Base-by-base conservation (phyloP, 306 rosid species). In the Aeschynomene evenia region DNA sequence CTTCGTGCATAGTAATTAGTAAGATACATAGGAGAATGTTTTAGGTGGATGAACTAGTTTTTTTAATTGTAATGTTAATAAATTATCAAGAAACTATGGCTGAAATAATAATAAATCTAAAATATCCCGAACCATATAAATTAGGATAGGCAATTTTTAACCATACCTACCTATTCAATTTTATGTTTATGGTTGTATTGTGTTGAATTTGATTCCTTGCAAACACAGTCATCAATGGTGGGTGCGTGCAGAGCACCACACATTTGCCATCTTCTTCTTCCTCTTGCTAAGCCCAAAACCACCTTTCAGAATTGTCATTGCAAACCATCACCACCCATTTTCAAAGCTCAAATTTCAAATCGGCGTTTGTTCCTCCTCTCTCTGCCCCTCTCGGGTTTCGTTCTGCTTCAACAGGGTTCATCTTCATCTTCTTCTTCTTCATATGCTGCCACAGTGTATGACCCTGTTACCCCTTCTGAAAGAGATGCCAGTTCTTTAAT, bases 321-420 rank as follows among this genome's bases (percentile, higher is more conserved):
- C 42, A 77, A 65, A 70, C 7, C 63, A 63, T 29, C 76, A 60
- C 21, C 34, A 21, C 46, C 86, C 56, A 46, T 64, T 50, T 52
- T 63, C 58, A 77, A 36, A 63, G 45, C 60, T 56, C 81, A 63
- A 57, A 45, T 73, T 56, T 53, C 79, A 13, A 80, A 37, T 4
- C 77, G 95, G 75, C 90, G 89, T 13, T 49, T 76, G 70, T 65
- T 91, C 64, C 85, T 88, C 71, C 72, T 88, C 37, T 80, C 90
- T 46, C 75, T 87, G 5, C 88, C 86, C n/a, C 65, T 79, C 0
- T 69, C 87, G 6, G 37, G 63, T 66, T 48, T 71, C 60, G 70
- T 86, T 76, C 70, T 88, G 15, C 82, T 87, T 40, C 77, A 40
- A 31, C 48, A 52, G 24, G 48, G 18, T 19, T 40, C 46, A 12